These are phyloP conservation scores for Pisolithus microcarpus DNA, from an alignment of 768 basidiomycete species.

Conservation along the genomic window DNA sequence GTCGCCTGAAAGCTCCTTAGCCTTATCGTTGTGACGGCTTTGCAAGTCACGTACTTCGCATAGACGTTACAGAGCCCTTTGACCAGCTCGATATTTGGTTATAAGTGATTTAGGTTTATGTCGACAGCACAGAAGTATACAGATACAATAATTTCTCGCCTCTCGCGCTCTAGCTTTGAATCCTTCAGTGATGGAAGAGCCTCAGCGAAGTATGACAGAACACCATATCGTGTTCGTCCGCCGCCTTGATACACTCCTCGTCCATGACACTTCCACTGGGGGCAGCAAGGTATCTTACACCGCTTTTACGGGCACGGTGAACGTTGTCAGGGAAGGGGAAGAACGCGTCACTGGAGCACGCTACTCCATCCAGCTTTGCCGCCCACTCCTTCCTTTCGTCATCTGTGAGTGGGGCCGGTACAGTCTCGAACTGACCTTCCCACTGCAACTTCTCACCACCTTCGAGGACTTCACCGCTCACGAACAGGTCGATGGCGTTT, in stretches of 20 bases:
- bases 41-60: too few relatives aligned
- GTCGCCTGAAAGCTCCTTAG: too few relatives aligned
- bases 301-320: slow-evolving; percentile 85
- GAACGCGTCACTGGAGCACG: slow-evolving; percentile 96
- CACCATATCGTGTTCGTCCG: slow-evolving; percentile 86
- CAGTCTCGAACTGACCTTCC: slow-evolving; percentile 77
- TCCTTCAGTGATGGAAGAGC: slow-evolving; percentile 77
- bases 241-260: slow-evolving; percentile 90
- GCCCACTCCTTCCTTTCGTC: slow-evolving; percentile 75
- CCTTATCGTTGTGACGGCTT: too few relatives aligned
- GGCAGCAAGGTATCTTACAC: slow-evolving; percentile 87
- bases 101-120: too few relatives aligned
- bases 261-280: slow-evolving; percentile 97
- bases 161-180: neutral
- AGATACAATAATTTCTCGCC: neutral
- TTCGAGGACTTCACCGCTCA: slow-evolving; percentile 81
- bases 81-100: neutral
- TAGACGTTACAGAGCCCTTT: too few relatives aligned
- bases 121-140: neutral
- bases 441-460: slow-evolving; percentile 87
- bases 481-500: slow-evolving; percentile 96
- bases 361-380: slow-evolving; percentile 69
- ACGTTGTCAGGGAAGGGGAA: slow-evolving; percentile 99
- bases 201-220: slow-evolving; percentile 86
- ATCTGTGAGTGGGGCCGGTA: slow-evolving; percentile 56